Evolutionary conservation across 495 filamentous ascomycete species (phyloP).

Genomic region (Bacidia gigantensis): DNA sequence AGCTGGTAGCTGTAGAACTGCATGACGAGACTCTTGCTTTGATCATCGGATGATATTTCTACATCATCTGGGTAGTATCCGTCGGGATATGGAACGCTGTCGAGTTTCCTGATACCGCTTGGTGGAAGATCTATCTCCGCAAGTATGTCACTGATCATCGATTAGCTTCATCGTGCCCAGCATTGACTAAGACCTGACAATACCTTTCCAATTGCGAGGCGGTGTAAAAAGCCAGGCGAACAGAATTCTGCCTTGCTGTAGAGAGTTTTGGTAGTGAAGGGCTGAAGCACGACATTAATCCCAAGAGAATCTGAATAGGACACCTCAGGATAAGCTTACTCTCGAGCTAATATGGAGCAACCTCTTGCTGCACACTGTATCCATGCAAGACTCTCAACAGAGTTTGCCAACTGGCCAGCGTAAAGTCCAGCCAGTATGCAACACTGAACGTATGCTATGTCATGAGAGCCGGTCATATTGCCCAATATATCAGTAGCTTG

Average conservation of each 20-base stretch:
- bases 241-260: slow-evolving; percentile 35
- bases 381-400: slow-evolving; percentile 82
- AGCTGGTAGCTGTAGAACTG: slow-evolving; percentile 78
- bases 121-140: slow-evolving; percentile 79
- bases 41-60: slow-evolving; percentile 28
- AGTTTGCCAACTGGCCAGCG: slow-evolving; percentile 71
- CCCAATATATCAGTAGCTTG: slow-evolving; percentile 82
- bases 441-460: slow-evolving; percentile 71
- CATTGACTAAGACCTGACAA: slow-evolving; percentile 5
- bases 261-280: slow-evolving; percentile 9
- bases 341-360: slow-evolving; percentile 62
- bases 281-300: slow-evolving; percentile 2
- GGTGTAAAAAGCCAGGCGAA: slow-evolving; percentile 62
- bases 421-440: slow-evolving; percentile 78
- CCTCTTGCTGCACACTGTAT: slow-evolving; percentile 67
- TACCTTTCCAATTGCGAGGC: slow-evolving; percentile 78
- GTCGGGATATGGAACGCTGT: slow-evolving; percentile 16
- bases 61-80: slow-evolving; percentile 11
- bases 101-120: slow-evolving; percentile 50
- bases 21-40: slow-evolving; percentile 25
- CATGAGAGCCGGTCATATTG: slow-evolving; percentile 59
- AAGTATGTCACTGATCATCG: slow-evolving; percentile 57
- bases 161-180: background rate
- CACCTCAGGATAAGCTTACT: slow-evolving; percentile 28
- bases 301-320: background rate